phyloP scores from a whole-genome alignment of 257 asterid species.

The Solanum bukasovii region DNA sequence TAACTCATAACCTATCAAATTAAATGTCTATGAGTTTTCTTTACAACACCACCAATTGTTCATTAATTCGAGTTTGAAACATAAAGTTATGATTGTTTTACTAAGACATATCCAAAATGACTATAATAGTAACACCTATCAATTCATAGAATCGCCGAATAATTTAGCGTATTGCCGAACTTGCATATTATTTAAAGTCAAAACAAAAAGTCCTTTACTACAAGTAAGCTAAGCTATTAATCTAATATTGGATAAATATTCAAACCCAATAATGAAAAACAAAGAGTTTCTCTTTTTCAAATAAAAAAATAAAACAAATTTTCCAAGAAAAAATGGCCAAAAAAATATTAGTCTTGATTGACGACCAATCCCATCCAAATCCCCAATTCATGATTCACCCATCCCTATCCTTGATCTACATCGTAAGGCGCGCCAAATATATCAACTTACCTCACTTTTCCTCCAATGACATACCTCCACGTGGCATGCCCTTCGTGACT shows the following conservation, averaged over 20 bases:
- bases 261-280: background rate
- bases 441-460: background rate
- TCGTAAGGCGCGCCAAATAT: conserved; percentile 45
- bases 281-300: too few species aligned
- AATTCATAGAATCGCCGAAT: background rate
- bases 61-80: too few species aligned
- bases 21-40: too few species aligned
- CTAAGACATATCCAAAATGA: too few species aligned
- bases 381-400: background rate
- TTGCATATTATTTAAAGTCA: background rate
- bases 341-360: background rate
- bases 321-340: background rate
- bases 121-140: background rate
- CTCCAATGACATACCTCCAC: conserved; percentile 22
- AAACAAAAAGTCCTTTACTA: background rate
- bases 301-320: background rate
- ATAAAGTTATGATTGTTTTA: too few species aligned
- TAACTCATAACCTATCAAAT: background rate
- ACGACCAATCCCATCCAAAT: background rate
- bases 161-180: background rate
- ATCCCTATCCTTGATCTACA: background rate
- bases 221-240: background rate
- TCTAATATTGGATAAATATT: background rate
- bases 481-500: background rate
- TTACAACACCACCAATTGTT: too few species aligned